Percentiles rank a stretch among this genome's conserved stretches.
Evolutionary conservation across 1,139 yeast genomes (phyloP).

Genomic region (Geotrichum klebahnii): DNA sequence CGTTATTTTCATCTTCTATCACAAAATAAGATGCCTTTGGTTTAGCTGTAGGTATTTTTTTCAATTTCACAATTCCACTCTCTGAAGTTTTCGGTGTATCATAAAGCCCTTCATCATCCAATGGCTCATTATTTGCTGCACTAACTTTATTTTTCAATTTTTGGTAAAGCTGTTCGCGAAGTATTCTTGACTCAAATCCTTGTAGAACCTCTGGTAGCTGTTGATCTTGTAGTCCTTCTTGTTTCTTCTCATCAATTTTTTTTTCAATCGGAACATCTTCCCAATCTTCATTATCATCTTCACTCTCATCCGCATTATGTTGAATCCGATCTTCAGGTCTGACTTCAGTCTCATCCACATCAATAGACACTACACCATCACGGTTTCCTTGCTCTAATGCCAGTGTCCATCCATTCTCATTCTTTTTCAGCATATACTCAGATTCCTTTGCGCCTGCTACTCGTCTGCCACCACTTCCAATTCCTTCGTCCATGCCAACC

Average conservation of each 20-base stretch:
- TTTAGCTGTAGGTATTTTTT: background rate
- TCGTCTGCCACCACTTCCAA: conserved; percentile 43
- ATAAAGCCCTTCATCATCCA: background rate
- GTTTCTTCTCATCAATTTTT: conserved; percentile 21
- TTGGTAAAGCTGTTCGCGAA: conserved; percentile 31
- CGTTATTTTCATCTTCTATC: conserved; percentile 15
- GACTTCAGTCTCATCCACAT: conserved; percentile 23
- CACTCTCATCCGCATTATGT: conserved; percentile 35
- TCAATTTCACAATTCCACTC: no score
- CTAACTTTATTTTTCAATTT: conserved; percentile 24
- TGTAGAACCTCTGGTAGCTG: conserved; percentile 28
- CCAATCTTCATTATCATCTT: conserved; percentile 53
- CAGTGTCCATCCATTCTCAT: conserved; percentile 83
- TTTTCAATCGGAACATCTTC: conserved; percentile 51
- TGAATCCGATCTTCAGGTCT: conserved; percentile 28
- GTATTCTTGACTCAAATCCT: conserved; percentile 31
- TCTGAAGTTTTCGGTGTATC: no score
- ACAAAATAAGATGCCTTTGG: conserved; percentile 14
- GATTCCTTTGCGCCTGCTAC: conserved; percentile 83
- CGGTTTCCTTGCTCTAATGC: conserved; percentile 52
- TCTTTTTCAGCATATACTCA: conserved; percentile 69
- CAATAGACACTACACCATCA: conserved; percentile 31
- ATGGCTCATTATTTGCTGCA: background rate
- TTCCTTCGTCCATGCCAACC: conserved; percentile 60
- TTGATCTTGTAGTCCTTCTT: background rate